phyloP scores from a whole-genome alignment of 768 basidiomycete genomes.

The Russula sp. region DNA sequence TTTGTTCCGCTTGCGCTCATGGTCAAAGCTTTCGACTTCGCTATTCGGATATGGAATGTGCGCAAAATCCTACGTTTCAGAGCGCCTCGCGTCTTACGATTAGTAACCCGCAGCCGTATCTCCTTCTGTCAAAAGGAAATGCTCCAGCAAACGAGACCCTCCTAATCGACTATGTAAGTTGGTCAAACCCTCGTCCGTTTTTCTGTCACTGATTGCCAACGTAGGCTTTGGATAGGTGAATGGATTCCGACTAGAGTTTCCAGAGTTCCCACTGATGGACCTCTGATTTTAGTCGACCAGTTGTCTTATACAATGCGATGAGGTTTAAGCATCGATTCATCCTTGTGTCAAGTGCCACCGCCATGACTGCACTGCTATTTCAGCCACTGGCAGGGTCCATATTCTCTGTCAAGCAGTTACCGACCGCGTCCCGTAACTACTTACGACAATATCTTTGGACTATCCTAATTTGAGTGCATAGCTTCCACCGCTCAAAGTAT shows the following conservation, averaged over 20 bases:
- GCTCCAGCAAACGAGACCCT: conserved; percentile 56
- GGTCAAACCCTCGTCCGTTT: not conserved
- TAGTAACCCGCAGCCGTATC: conserved; percentile 50
- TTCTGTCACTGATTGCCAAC: not conserved
- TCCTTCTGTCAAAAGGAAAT: conserved; percentile 52
- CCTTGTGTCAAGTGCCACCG: conserved; percentile 50
- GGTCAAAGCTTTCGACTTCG: conserved; percentile 54
- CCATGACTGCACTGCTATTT: conserved; percentile 45
- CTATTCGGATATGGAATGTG: conserved; percentile 58
- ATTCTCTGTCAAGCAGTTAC: conserved; percentile 34
- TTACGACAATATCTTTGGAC: not conserved
- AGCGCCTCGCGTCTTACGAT: conserved; percentile 15
- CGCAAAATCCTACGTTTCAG: conserved; percentile 20
- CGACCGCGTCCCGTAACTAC: conserved; percentile 38
- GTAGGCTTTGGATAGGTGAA: conserved; percentile 25
- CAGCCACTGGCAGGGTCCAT: conserved; percentile 55
- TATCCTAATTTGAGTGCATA: not conserved
- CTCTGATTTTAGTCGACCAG: conserved; percentile 4
- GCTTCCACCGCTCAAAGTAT: conserved; percentile 22
- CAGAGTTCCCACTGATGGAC: not conserved
- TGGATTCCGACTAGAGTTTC: not conserved
- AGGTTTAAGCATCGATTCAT: conserved; percentile 55
- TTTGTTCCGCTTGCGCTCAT: conserved; percentile 50
- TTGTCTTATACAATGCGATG: conserved; percentile 39
- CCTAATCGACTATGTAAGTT: conserved; percentile 62